Evolutionary conservation across 1,139 yeast species (phyloP), one percentile per base, ranked within the genome.

Genomic region (Protomyces lactucae-debilis): DNA sequence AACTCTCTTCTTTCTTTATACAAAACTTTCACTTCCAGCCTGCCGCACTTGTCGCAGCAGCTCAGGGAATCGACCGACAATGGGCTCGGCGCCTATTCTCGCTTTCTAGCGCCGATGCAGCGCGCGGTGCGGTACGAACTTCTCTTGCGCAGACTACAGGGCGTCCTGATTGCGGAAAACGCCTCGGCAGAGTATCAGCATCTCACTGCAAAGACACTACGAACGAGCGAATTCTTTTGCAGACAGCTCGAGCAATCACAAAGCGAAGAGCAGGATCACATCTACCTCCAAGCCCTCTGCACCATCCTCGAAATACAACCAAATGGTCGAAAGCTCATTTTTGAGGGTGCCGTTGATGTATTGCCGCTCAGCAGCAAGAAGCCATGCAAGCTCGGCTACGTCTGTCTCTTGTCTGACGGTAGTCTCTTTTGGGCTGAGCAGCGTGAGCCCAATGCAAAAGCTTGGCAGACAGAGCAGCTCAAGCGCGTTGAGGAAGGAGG

Each of bases 71-170:
- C 63, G 18, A 40, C 53, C 45, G 63, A 59, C 28, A 59, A 59
- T 45, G 43, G 46, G 28, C 57, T 59, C 32, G 53, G 57, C 46
- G 63, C 57, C 3, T 59, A 59, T 21, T 59, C 63, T 3, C 63
- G 63, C 18, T 59, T 59, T 35, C 45, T 59, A 2, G 57, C 57
- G 32, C 63, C 63, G n/a, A 59, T 59, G 63, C 63, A 59, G 23
- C 63, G 63, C 21, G 46, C 52, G 23, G 45, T 59, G 52, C 40
- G 54, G 21, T 59, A 59, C 14, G 63, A 59, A 23, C 43, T 59
- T 14, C 53, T 59, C n/a, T 21, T 52, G 10, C 25, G 63, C 8
- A 37, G 63, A 3, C 36, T 59, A 23, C 23, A 48, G 9, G 43
- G 45, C n/a, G 63, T 52, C 1, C 63, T 59, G 35, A 25, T 10